A percentile compares a stretch with the other conserved stretches of the same genome.
phyloP scores from a whole-genome alignment of 169 alveolate genomes.

The Plasmodium billcollinsi region DNA sequence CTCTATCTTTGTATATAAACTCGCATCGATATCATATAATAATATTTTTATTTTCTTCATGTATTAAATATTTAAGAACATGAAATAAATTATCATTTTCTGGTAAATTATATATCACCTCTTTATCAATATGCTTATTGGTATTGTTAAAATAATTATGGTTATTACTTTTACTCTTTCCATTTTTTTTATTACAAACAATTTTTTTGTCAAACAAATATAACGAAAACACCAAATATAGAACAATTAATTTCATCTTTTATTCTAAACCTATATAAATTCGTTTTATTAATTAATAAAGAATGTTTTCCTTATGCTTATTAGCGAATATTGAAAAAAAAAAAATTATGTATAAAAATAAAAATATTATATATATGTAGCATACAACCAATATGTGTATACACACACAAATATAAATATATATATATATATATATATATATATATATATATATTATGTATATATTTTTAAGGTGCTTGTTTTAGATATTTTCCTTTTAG shows the following conservation, averaged over 20 bases:
- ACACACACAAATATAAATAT: too few species aligned
- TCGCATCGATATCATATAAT: slow-evolving; percentile 9
- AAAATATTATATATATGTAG: too few species aligned
- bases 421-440: too few species aligned
- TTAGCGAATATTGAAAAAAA: too few species aligned
- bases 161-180: slow-evolving; percentile 11
- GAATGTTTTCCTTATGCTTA: too few species aligned
- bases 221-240: slow-evolving; percentile 26
- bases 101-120: not conserved
- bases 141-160: too few species aligned
- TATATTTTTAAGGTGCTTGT: too few species aligned
- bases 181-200: slow-evolving; percentile 32
- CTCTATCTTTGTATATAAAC: slow-evolving; percentile 1
- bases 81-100: slow-evolving; percentile 14
- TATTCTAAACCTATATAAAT: not conserved
- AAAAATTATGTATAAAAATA: too few species aligned
- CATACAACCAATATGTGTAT: too few species aligned
- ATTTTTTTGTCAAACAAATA: slow-evolving; percentile 24
- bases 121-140: not conserved
- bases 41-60: slow-evolving; percentile 14
- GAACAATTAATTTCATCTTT: slow-evolving; percentile 35
- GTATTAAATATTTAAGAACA: slow-evolving; percentile 14
- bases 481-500: too few species aligned
- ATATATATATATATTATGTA: too few species aligned
- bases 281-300: too few species aligned